A percentile compares a stretch with the other conserved stretches of the same genome.
Conservation (phyloP, 1,139 yeast species). For the Wickerhamomyces sp. region DNA sequence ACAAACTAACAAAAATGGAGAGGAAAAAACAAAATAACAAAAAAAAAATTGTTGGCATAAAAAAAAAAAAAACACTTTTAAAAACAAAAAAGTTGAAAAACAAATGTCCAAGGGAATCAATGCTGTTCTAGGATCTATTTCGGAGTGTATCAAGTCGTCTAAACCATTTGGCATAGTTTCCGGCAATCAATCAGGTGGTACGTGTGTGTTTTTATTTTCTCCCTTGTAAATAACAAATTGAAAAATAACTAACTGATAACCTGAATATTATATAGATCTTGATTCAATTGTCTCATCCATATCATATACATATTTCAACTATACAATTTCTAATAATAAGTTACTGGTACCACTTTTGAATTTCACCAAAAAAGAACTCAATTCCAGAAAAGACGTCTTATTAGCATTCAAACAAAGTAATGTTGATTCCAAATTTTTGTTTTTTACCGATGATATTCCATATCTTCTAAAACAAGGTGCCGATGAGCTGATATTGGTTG, state of each 20-base stretch:
- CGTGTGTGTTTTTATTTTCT: background rate
- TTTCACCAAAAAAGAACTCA: slow-evolving; percentile 61
- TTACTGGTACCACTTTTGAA: slow-evolving; percentile 60
- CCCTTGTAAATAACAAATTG: too few relatives aligned
- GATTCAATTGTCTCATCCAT: slow-evolving; percentile 83
- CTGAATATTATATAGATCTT: slow-evolving; percentile 45
- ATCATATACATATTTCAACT: slow-evolving; percentile 57
- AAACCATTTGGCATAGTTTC: slow-evolving; percentile 45
- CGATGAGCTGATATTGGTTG: slow-evolving; percentile 60
- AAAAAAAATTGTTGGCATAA: background rate
- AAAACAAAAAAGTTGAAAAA: background rate
- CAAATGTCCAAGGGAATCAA: slow-evolving; percentile 1
- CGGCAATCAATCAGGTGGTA: slow-evolving; percentile 74
- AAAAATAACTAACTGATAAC: background rate
- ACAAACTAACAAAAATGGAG: too few relatives aligned
- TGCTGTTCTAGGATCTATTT: background rate
- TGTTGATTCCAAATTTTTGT: slow-evolving; percentile 46
- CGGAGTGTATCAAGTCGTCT: slow-evolving; percentile 3
- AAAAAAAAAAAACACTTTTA: background rate
- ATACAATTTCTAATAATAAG: slow-evolving; percentile 26
- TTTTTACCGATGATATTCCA: slow-evolving; percentile 58
- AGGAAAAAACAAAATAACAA: too few relatives aligned
- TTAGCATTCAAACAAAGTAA: slow-evolving; percentile 45
- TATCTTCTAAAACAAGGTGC: slow-evolving; percentile 6
- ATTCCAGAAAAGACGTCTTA: slow-evolving; percentile 66